Base-by-base conservation (phyloP, 2,329 filamentous ascomycete genomes). In the Simplicillium sp. region DNA sequence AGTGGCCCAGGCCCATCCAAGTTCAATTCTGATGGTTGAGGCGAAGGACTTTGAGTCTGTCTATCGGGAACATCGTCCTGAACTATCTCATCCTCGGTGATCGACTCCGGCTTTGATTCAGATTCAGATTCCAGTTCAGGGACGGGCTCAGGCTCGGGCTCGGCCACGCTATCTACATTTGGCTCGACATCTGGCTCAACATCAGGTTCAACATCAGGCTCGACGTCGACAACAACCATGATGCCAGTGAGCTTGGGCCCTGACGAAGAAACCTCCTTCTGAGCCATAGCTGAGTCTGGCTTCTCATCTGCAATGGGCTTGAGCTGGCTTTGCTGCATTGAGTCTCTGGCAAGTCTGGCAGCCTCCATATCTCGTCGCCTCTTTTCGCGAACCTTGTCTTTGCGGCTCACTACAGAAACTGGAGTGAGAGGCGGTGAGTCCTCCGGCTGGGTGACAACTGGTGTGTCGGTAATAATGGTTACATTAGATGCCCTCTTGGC, bases 341-440 rank as follows among this genome's bases (percentile, higher is more conserved):
- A 40, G 12, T 51, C 31, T n/a, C 31, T 55, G 5, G 48, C 48
- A 14, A 33, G 47, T 7, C 54, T 49, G 5, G 56, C 45, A 4
- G 59, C 56, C 42, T 66, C 62, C 43, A 68, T 55, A 29, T 68
- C 65, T 13, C 62, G 54, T 39, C 55, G 54, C 44, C 65, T 67
- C 49, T 57, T 59, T 14, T 65, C 60, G 16, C 57, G 59, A 5
- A 67, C 65, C 36, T 54, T 57, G 6, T 66, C 63, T 14, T 54
- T 54, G 13, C 64, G 59, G 34, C 51, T 63, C 28, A 54, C 50
- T 5, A 51, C 41, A 12, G 54, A 55, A 9, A 34, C 44, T 5
- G 47, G 40, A n/a, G 45, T 42, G 6, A 49, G 43, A 2, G 52
- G 48, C 2, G 36, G 40, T 40, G 47, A 44, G 36, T 37, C 42